phyloP scores from a whole-genome alignment of 345 rosid species.

The Eutrema yunnanense region DNA sequence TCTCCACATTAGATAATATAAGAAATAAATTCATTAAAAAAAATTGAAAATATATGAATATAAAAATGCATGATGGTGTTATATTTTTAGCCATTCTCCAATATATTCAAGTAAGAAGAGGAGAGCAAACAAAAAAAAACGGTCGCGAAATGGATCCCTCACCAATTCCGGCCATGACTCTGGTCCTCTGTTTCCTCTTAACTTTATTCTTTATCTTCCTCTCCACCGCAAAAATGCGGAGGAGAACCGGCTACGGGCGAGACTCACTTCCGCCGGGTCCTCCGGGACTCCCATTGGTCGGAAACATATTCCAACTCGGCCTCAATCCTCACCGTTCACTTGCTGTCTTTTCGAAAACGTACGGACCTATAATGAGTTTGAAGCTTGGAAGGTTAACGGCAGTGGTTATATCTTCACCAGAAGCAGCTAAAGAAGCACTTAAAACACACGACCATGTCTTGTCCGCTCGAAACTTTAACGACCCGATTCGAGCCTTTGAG shows the following conservation, averaged over 20 bases:
- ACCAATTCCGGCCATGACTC: not conserved
- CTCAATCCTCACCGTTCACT: slow-evolving; percentile 31
- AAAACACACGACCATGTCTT: slow-evolving; percentile 28
- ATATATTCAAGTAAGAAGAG: not conserved
- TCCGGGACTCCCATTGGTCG: slow-evolving; percentile 25
- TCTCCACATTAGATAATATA: not conserved
- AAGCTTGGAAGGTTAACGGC: slow-evolving; percentile 27
- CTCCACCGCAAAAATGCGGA: not conserved
- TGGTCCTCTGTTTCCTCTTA: not conserved
- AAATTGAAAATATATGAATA: not conserved
- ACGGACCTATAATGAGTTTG: slow-evolving; percentile 42
- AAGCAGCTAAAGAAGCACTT: slow-evolving; percentile 23
- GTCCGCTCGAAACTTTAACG: slow-evolving; percentile 23
- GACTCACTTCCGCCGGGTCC: slow-evolving; percentile 29
- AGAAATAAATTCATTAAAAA: too few relatives aligned
- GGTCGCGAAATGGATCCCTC: slow-evolving; percentile 6
- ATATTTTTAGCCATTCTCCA: not conserved
- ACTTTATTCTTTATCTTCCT: not conserved
- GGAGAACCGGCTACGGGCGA: not conserved
- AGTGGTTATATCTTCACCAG: slow-evolving; percentile 27
- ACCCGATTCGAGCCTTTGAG: slow-evolving; percentile 16
- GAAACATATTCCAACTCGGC: slow-evolving; percentile 43
- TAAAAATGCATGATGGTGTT: not conserved
- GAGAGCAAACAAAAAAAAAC: not conserved
- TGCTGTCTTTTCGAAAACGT: slow-evolving; percentile 20